Evolutionary conservation across 2,329 filamentous ascomycete species (phyloP), one percentile per base, ranked within the genome.

Genomic region (Sordariomycetes sp.): DNA sequence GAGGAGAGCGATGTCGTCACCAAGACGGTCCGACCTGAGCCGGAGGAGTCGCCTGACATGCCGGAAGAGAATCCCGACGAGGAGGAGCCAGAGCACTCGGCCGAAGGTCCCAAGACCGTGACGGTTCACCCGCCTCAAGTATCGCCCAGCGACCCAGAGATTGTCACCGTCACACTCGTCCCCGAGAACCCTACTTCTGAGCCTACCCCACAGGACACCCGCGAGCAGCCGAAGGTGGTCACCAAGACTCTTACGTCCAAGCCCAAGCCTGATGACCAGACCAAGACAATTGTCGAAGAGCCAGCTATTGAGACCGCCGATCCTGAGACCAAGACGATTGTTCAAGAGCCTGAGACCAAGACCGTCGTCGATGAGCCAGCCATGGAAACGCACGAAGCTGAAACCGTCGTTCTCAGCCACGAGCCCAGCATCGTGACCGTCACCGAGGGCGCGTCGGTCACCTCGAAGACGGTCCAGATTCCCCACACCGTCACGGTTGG

Each of bases 401-500:
- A 15, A n/a, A 36, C 34, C 5, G 34, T 36, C 19, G 19, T 31
- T 18, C 20, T 27, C 28, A 26, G 21, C 15, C 16, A 19, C 14
- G 17, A 30, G 19, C 30, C 30, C 10, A 24, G 14, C 14, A 24
- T 29, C 23, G 8, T 20, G 14, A 30, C 23, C 12, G 23, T 29
- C 33, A 24, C 27, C 17, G 14, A 4, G 16, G 23, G 21, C 11
- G 30, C 17, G 10, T 15, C 15, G 11, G 26, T 37, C 18, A 17
- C 35, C 28, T 38, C 40, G 19, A 30, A 36, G 30, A 36, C 38
- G 11, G 30, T 38, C 14, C 27, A 32, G 4, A 18, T 16, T n/a
- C 26, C 21, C 30, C 35, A 18, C 30, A 44, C 46, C 8, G 39
- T 51, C 29, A 53, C 51, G 6, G 42, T 45, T 21, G 39, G 48